Percentiles rank a stretch among this genome's conserved stretches.
Conservation (phyloP, 148 eudicot species). For the Dysphania ambrosioides region DNA sequence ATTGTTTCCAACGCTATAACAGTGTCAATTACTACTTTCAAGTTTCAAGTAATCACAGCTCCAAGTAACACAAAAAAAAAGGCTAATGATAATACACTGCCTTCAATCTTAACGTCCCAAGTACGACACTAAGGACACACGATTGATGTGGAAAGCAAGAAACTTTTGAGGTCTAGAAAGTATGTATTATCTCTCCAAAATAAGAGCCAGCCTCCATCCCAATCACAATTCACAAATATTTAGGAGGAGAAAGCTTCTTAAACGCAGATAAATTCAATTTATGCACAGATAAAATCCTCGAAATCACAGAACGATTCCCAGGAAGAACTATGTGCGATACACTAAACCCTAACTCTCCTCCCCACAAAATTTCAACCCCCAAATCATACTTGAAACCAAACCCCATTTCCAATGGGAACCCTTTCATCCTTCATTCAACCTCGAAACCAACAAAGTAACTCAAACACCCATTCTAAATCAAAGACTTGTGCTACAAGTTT, state of each 20-base stretch:
- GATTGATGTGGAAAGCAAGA: no score
- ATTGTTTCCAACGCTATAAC: no score
- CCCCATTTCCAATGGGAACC: background rate
- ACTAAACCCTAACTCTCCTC: background rate
- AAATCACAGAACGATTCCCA: constrained; percentile 31
- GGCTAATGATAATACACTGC: no score
- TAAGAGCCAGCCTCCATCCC: constrained; percentile 12
- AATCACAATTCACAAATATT: background rate
- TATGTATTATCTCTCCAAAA: constrained; percentile 22
- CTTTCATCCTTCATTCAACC: background rate
- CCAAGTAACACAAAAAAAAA: no score
- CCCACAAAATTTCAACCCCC: background rate
- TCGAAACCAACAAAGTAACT: no score
- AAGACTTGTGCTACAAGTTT: no score
- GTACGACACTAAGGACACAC: no score
- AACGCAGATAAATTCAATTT: constrained; percentile 21
- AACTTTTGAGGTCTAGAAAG: background rate
- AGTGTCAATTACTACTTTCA: no score
- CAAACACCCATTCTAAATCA: background rate
- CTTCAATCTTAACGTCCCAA: no score
- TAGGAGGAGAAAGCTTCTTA: background rate
- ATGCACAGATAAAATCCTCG: constrained; percentile 48
- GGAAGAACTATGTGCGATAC: constrained; percentile 44
- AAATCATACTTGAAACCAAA: no score
- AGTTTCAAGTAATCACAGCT: no score